A percentile compares a stretch with the other conserved stretches of the same genome.
Conservation (phyloP, 2,329 filamentous ascomycete species). For the Alternaria ethzedia region DNA sequence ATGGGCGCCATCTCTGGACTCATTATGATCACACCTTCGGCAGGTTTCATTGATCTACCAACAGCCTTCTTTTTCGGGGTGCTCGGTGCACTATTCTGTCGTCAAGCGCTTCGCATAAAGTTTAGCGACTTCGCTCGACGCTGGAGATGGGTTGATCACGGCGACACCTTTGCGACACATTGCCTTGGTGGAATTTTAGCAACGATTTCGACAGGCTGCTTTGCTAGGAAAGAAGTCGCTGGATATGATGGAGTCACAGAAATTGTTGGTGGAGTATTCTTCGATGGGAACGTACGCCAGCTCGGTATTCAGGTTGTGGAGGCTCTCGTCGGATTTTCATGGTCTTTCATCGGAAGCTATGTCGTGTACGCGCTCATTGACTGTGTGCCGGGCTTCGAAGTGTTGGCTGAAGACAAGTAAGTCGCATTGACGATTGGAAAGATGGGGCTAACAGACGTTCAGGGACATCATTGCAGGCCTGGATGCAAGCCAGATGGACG, state of each 20-base stretch:
- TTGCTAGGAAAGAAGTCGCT: slow-evolving; percentile 59
- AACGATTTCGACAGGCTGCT: slow-evolving; percentile 59
- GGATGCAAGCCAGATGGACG: slow-evolving; percentile 60
- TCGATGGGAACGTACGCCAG: slow-evolving; percentile 60
- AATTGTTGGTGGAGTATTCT: slow-evolving; percentile 59
- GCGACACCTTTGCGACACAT: slow-evolving; percentile 63
- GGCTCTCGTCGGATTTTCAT: slow-evolving; percentile 58
- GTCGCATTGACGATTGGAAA: slow-evolving; percentile 26
- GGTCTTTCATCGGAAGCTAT: slow-evolving; percentile 59
- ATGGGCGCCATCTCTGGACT: slow-evolving; percentile 61
- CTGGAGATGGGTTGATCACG: slow-evolving; percentile 61
- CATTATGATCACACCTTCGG: slow-evolving; percentile 60
- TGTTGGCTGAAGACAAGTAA: slow-evolving; percentile 60
- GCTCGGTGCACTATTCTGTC: slow-evolving; percentile 55
- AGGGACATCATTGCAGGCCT: slow-evolving; percentile 57
- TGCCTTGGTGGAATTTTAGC: slow-evolving; percentile 60
- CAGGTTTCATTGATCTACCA: slow-evolving; percentile 58
- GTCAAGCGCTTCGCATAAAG: slow-evolving; percentile 61
- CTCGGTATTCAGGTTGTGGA: slow-evolving; percentile 60
- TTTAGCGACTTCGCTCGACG: slow-evolving; percentile 57
- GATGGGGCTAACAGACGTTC: slow-evolving; percentile 8
- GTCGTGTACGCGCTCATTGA: slow-evolving; percentile 59
- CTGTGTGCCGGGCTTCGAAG: slow-evolving; percentile 60
- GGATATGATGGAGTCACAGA: slow-evolving; percentile 60
- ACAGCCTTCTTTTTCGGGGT: slow-evolving; percentile 59